These are phyloP conservation scores for Aspergillus sp. DNA, from an alignment of 2,329 filamentous ascomycete genomes.

Conservation along the genomic window DNA sequence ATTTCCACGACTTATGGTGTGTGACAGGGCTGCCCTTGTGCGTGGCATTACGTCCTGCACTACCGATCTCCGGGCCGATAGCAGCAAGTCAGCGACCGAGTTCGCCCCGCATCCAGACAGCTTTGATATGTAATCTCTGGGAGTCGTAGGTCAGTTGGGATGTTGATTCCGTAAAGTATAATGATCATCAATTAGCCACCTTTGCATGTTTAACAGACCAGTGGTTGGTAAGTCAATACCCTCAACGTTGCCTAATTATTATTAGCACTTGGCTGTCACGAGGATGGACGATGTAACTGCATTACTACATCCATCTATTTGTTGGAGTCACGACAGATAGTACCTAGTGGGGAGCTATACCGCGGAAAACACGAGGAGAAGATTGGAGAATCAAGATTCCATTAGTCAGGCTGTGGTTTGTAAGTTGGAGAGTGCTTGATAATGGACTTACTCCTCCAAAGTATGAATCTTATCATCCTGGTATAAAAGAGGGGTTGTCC, in stretches of 20 bases:
- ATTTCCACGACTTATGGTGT: not conserved
- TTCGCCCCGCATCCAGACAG: not conserved
- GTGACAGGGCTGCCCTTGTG: not conserved
- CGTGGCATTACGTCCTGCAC: not conserved
- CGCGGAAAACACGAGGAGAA: too few species aligned
- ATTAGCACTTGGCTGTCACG: too few species aligned
- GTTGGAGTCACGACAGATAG: too few species aligned
- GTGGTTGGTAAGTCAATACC: too few species aligned
- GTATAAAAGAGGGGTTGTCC: not conserved
- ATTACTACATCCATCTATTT: not conserved
- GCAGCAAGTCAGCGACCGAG: not conserved
- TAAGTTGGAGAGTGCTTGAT: not conserved
- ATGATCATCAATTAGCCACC: too few species aligned
- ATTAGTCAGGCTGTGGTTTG: not conserved
- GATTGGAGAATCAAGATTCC: too few species aligned
- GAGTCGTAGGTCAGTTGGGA: too few species aligned
- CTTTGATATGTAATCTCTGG: not conserved
- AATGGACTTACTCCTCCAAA: not conserved
- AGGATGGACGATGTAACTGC: not conserved
- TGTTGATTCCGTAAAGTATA: too few species aligned
- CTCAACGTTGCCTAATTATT: too few species aligned
- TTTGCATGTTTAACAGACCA: too few species aligned
- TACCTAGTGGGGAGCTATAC: too few species aligned
- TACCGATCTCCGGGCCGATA: not conserved
- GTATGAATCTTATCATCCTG: not conserved